These are phyloP conservation scores for Gymnopus androsaceus DNA, from an alignment of 1,284 basidiomycete species.

Conservation along the genomic window DNA sequence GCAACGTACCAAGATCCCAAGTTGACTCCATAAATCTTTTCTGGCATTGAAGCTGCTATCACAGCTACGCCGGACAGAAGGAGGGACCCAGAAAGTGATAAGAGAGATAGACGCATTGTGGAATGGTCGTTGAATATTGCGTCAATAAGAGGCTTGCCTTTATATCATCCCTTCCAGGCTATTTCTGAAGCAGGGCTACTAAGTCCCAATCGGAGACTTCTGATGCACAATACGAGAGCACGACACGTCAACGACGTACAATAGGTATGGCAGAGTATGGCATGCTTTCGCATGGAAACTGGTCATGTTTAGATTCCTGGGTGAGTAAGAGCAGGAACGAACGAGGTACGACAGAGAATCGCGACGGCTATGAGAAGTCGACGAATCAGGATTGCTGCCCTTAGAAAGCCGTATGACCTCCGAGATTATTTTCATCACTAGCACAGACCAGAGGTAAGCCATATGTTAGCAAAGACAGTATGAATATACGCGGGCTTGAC, in stretches of 20 bases:
- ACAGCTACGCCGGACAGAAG: neutral
- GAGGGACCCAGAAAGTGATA: neutral
- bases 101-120: neutral
- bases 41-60: conserved; percentile 6
- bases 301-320: neutral
- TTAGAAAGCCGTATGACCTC: neutral
- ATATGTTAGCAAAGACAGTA: neutral
- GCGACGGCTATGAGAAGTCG: neutral
- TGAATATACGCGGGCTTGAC: conserved; percentile 2
- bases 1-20: conserved; percentile 56
- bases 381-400: neutral
- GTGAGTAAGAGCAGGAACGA: neutral
- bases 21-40: conserved; percentile 68
- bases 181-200: neutral
- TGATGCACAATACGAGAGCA: neutral
- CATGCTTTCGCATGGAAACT: neutral
- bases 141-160: neutral
- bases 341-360: too few species aligned
- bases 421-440: neutral
- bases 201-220: neutral
- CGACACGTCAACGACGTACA: conserved; percentile 5
- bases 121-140: neutral
- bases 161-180: neutral
- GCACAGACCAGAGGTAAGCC: neutral
- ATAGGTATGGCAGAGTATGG: neutral